These are phyloP conservation scores for Rhizophagus clarus DNA, from an alignment of 192 early-diverging fungal genomes.

Conservation along the genomic window DNA sequence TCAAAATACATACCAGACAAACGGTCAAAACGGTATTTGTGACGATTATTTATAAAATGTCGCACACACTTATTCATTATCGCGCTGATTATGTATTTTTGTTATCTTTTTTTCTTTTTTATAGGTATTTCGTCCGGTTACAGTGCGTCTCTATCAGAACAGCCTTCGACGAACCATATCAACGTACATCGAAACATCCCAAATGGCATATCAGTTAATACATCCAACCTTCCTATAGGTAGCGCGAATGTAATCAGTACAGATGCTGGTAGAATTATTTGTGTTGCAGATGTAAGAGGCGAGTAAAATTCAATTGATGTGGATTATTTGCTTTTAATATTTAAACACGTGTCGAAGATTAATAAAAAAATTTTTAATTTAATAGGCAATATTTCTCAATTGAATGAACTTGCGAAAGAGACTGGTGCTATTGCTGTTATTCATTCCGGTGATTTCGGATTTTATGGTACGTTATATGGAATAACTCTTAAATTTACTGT, in stretches of 20 bases:
- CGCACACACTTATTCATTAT: neutral
- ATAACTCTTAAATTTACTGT: neutral
- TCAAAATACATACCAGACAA: neutral
- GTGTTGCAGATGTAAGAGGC: constrained; percentile 56
- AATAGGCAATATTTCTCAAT: constrained; percentile 55
- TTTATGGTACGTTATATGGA: constrained; percentile 49
- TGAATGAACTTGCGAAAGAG: constrained; percentile 57
- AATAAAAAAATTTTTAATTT: neutral
- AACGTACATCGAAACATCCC: neutral
- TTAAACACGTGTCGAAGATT: neutral
- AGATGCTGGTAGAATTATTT: constrained; percentile 51
- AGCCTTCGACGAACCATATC: constrained; percentile 8
- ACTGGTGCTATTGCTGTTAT: constrained; percentile 56
- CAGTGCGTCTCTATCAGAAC: neutral
- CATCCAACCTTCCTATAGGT: constrained; percentile 20
- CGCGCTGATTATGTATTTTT: neutral
- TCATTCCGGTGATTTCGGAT: constrained; percentile 65
- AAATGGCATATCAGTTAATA: constrained; percentile 30
- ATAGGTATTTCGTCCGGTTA: neutral
- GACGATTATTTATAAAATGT: neutral
- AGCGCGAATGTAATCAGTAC: constrained; percentile 36
- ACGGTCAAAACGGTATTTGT: neutral
- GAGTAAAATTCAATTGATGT: neutral
- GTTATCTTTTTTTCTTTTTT: neutral
- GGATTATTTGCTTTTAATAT: neutral